A percentile compares a stretch with the other conserved stretches of the same genome.
Evolutionary conservation across 2,329 filamentous ascomycete genomes (phyloP).

Genomic region (Hymenoscyphus scutula): DNA sequence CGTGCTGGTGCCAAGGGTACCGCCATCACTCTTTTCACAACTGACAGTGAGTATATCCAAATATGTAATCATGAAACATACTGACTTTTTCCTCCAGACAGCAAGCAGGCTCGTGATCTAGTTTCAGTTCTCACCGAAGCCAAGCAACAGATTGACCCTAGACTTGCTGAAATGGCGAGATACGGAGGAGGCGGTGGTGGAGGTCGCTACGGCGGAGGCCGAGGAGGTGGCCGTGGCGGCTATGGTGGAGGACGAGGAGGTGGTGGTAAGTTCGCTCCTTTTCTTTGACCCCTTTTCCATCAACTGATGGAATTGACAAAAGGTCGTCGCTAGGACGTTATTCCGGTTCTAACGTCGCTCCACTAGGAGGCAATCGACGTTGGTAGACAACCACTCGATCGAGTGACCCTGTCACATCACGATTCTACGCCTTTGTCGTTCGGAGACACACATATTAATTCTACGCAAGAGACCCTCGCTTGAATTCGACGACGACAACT

Average conservation of each 20-base stretch:
- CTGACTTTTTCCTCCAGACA: slow-evolving; percentile 52
- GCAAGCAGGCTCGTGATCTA: slow-evolving; percentile 95
- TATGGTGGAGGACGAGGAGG: slow-evolving; percentile 58
- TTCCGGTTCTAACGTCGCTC: slow-evolving; percentile 57
- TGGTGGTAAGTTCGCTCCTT: slow-evolving; percentile 41
- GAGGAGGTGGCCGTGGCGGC: slow-evolving; percentile 60
- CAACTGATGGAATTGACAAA: slow-evolving; percentile 37
- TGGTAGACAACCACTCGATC: slow-evolving; percentile 46
- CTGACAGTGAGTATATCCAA: slow-evolving; percentile 77
- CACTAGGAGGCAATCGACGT: slow-evolving; percentile 53
- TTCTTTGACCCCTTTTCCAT: slow-evolving; percentile 33
- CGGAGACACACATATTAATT: slow-evolving; percentile 7
- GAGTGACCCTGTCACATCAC: slow-evolving; percentile 19
- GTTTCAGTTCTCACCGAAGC: slow-evolving; percentile 90
- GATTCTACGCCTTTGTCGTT: slow-evolving; percentile 5
- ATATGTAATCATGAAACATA: slow-evolving; percentile 18
- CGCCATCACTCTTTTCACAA: slow-evolving; percentile 97
- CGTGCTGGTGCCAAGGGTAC: slow-evolving; percentile 93
- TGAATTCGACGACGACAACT: slow-evolving; percentile 14
- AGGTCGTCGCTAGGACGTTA: slow-evolving; percentile 45
- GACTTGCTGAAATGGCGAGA: slow-evolving; percentile 92
- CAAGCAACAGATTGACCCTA: slow-evolving; percentile 96
- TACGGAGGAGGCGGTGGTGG: slow-evolving; percentile 62
- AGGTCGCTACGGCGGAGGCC: slow-evolving; percentile 30
- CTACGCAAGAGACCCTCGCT: slow-evolving; percentile 7